Evolutionary conservation across 179 eudicot species (phyloP), one percentile per base, ranked within the genome.

Genomic region (Beta corolliflora): DNA sequence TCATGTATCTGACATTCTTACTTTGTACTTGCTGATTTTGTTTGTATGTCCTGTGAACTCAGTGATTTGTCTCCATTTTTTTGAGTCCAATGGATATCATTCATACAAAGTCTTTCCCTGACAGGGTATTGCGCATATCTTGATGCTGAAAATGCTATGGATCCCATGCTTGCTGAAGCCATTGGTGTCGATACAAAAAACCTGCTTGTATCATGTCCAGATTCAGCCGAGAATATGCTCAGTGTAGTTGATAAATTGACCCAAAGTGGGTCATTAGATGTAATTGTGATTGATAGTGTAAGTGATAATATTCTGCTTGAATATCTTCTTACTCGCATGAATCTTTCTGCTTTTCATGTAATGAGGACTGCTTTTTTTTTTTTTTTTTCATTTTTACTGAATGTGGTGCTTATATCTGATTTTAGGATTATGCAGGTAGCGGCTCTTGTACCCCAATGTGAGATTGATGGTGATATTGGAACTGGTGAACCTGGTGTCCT

Each of bases 121-220:
- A 86, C 89, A 97, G 99, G 99, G 46, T 93, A 92, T 84, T 97
- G 99, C 85, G 98, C 99, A 59, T 94, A 90, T 83, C 91, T 97
- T 82, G 99, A 97, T 88, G 95, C 88, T 75, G 99, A 97, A 89
- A 93, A 97, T 84, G 98, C 98, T 16, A 31, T 97, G 93, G 90
- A 93, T 82, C 94, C 94, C 80, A 67, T 77, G 61, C 93, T 97
- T 81, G 94, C 91, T 72, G 94, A 97, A 88, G 85, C 94, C 78
- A 89, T 94, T 31, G 98, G 98, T 68, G 93, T 97, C 53, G 84
- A 93, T 73, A 90, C 91, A 23, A 89, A 93, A 80, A 89, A 92
- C 69, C 92, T 97, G 79, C 98, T 94, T 50, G 79, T 97, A 77
- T 88, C 98, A 56, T 92, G 86, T 83, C 99, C 99, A 69, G 92